Conservation (phyloP, 164 flowering plant species). For the Vitis cinerea region DNA sequence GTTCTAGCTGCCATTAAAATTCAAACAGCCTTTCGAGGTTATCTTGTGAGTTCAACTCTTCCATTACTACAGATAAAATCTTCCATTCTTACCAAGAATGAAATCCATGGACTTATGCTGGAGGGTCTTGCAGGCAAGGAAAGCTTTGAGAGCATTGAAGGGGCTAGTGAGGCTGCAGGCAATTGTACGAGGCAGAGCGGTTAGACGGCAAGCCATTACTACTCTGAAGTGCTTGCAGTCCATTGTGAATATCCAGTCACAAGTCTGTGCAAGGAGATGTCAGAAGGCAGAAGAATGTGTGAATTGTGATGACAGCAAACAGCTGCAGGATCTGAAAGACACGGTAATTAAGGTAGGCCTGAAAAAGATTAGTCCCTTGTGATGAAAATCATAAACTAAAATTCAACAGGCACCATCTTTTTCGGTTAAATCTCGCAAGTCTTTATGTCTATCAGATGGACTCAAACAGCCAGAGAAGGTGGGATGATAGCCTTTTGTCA, state of each 20-base stretch:
- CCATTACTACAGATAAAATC: background rate
- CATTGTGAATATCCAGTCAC: constrained; percentile 37
- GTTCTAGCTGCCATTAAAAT: constrained; percentile 30
- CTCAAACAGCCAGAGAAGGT: constrained; percentile 33
- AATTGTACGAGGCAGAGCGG: constrained; percentile 35
- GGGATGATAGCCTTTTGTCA: constrained; percentile 55
- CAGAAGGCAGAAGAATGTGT: constrained; percentile 4
- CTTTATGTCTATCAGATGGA: constrained; percentile 39
- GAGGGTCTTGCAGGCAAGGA: constrained; percentile 35
- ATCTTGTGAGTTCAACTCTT: constrained; percentile 27
- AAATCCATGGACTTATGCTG: background rate
- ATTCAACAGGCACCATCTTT: too few species aligned
- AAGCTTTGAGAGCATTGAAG: constrained; percentile 41
- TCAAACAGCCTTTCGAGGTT: constrained; percentile 40
- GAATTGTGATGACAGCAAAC: constrained; percentile 12
- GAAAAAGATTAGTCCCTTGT: background rate
- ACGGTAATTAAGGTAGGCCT: constrained; percentile 37
- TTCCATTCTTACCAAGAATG: background rate
- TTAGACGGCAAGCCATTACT: constrained; percentile 35
- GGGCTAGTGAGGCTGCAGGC: constrained; percentile 53
- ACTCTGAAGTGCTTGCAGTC: constrained; percentile 48
- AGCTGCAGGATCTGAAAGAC: constrained; percentile 19
- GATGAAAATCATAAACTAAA: too few species aligned
- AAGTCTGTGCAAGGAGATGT: constrained; percentile 22
- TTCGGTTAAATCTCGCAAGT: background rate